These are phyloP conservation scores for Mollisiaceae sp. DNA, from an alignment of 2,329 filamentous ascomycete species.

Conservation along the genomic window DNA sequence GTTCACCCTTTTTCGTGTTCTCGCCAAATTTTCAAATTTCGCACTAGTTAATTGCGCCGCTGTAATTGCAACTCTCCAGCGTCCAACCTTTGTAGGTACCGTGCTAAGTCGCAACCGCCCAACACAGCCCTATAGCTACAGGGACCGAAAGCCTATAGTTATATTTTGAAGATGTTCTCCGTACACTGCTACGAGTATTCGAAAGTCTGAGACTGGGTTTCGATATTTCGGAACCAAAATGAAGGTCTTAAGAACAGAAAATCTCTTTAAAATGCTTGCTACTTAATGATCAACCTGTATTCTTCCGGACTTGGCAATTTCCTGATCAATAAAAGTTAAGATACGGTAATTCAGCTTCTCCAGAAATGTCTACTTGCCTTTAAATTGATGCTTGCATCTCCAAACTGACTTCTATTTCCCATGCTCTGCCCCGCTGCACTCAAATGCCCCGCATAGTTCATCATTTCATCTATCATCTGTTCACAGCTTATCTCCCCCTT, in stretches of 20 bases:
- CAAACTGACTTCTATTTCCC: slow-evolving; percentile 22
- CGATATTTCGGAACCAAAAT: too few relatives aligned
- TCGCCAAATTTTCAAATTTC: too few relatives aligned
- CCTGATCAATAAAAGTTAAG: neutral
- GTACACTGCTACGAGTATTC: too few relatives aligned
- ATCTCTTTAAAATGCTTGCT: neutral
- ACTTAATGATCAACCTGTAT: neutral
- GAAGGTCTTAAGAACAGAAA: neutral
- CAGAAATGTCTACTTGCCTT: neutral
- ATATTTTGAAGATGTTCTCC: too few relatives aligned
- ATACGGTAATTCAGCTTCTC: neutral
- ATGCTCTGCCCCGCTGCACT: slow-evolving; percentile 10
- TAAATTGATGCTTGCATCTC: slow-evolving; percentile 8
- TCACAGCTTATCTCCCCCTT: slow-evolving; percentile 21
- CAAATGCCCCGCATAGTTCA: slow-evolving; percentile 24
- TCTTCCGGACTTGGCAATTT: neutral
- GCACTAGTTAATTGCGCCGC: too few relatives aligned
- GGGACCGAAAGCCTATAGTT: too few relatives aligned
- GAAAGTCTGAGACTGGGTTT: too few relatives aligned
- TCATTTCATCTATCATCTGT: slow-evolving; percentile 19
- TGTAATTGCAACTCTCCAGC: too few relatives aligned
- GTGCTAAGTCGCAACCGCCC: too few relatives aligned
- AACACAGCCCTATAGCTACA: too few relatives aligned
- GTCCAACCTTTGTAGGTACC: too few relatives aligned
- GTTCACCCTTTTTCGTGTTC: too few relatives aligned